phyloP scores from a whole-genome alignment of 768 basidiomycete genomes.

The Aureoboletus auriporus region DNA sequence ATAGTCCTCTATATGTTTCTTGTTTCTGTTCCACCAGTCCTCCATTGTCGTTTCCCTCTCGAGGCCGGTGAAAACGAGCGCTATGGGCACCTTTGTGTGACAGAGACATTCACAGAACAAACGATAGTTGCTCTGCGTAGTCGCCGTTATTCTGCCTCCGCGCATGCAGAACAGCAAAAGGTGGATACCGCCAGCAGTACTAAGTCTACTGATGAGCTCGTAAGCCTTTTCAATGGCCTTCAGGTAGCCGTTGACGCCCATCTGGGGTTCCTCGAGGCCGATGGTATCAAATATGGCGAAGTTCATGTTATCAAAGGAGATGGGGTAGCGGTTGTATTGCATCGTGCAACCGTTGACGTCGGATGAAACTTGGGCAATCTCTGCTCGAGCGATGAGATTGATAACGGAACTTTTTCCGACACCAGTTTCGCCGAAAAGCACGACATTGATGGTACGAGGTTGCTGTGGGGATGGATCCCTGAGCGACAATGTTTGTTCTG shows the following conservation, averaged over 20 bases:
- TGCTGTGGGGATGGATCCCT: background rate
- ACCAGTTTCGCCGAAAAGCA: constrained; percentile 41
- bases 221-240: constrained; percentile 27
- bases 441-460: constrained; percentile 27
- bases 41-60: constrained; percentile 32
- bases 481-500: background rate
- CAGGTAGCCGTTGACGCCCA: constrained; percentile 26
- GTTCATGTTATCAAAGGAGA: constrained; percentile 16
- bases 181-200: constrained; percentile 32
- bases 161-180: constrained; percentile 42
- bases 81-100: constrained; percentile 32
- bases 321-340: constrained; percentile 23
- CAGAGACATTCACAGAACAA: constrained; percentile 41
- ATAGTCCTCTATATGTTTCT: constrained; percentile 15
- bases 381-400: constrained; percentile 26
- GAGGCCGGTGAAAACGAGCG: constrained; percentile 40
- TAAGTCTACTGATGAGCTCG: constrained; percentile 31
- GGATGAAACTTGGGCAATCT: constrained; percentile 23
- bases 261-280: constrained; percentile 32
- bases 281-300: constrained; percentile 32
- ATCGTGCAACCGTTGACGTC: constrained; percentile 36
- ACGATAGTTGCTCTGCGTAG: constrained; percentile 35
- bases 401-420: constrained; percentile 31
- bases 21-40: constrained; percentile 33
- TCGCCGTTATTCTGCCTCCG: constrained; percentile 34